phyloP scores from a whole-genome alignment of 2,329 filamentous ascomycete species.

The Daldinia sp. region DNA sequence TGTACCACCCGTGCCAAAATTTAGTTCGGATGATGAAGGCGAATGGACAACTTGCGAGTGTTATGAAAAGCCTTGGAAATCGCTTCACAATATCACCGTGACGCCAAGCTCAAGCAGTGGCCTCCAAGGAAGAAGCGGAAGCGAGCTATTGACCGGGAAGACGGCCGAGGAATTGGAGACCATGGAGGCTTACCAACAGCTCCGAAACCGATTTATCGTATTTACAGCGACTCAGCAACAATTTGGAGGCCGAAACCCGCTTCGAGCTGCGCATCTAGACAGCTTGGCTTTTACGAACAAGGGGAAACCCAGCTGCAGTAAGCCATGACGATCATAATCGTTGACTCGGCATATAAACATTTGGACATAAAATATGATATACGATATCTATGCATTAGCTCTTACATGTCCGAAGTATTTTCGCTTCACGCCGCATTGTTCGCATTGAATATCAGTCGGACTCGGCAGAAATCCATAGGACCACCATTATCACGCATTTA shows the following conservation, averaged over 20 bases:
- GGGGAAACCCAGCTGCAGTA: not conserved
- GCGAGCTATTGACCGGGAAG: conserved; percentile 5
- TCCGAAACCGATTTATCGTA: conserved; percentile 20
- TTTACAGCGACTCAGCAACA: conserved; percentile 6
- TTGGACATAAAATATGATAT: not conserved
- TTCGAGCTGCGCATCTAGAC: not conserved
- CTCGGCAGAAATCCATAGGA: not conserved
- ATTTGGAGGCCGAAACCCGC: conserved; percentile 16
- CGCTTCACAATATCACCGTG: not conserved
- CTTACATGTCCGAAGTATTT: not conserved
- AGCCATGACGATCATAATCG: not conserved
- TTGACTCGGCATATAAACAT: not conserved
- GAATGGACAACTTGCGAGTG: conserved; percentile 44
- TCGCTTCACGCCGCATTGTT: not conserved
- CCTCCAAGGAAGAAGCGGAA: not conserved
- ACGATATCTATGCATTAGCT: not conserved
- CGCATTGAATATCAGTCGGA: not conserved
- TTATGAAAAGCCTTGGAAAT: conserved; percentile 43
- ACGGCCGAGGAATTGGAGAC: conserved; percentile 21
- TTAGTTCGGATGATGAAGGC: conserved; percentile 31
- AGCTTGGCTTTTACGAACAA: not conserved
- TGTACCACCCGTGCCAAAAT: conserved; percentile 42
- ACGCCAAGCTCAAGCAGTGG: not conserved
- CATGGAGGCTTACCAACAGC: conserved; percentile 17
- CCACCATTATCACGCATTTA: not conserved